Evolutionary conservation across 768 basidiomycete genomes (phyloP).

Genomic region (Dictyophora rubrovolvata): DNA sequence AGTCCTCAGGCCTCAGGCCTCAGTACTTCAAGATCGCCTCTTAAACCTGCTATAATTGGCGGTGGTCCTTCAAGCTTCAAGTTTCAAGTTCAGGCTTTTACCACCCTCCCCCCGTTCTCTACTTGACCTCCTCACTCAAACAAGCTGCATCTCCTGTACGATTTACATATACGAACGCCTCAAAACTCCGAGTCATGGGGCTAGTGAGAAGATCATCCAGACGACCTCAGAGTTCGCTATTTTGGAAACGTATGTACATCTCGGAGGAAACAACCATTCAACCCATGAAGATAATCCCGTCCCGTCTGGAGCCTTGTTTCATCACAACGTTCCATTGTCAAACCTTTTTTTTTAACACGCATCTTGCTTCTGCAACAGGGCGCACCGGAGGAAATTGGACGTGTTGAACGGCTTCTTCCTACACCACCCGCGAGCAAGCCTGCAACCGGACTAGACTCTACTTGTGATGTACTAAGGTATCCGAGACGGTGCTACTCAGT

Average conservation of each 20-base stretch:
- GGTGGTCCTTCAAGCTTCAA: too few relatives aligned
- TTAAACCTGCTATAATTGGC: too few relatives aligned
- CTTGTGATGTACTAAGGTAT: background rate
- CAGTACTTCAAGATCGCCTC: too few relatives aligned
- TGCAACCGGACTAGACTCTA: background rate
- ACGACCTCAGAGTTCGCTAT: conserved; percentile 77
- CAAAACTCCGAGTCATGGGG: conserved; percentile 91
- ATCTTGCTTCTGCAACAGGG: conserved; percentile 83
- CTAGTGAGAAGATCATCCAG: conserved; percentile 68
- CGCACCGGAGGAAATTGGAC: conserved; percentile 32
- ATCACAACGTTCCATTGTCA: conserved; percentile 48
- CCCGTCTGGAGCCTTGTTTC: conserved; percentile 17
- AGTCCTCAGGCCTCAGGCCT: too few relatives aligned
- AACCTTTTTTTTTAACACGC: conserved; percentile 62
- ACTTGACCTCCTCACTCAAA: conserved; percentile 34
- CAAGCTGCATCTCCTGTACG: conserved; percentile 25
- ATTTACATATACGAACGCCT: conserved; percentile 88
- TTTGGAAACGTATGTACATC: conserved; percentile 88
- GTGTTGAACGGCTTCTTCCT: background rate
- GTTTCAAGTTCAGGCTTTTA: too few relatives aligned
- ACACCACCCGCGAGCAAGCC: background rate
- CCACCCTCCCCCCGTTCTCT: conserved; percentile 25
- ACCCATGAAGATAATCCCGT: background rate
- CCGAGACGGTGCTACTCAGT: background rate
- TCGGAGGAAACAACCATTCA: conserved; percentile 21